A percentile compares a stretch with the other conserved stretches of the same genome.
Evolutionary conservation across 768 basidiomycete species (phyloP).

Genomic region (Suillus americanus): DNA sequence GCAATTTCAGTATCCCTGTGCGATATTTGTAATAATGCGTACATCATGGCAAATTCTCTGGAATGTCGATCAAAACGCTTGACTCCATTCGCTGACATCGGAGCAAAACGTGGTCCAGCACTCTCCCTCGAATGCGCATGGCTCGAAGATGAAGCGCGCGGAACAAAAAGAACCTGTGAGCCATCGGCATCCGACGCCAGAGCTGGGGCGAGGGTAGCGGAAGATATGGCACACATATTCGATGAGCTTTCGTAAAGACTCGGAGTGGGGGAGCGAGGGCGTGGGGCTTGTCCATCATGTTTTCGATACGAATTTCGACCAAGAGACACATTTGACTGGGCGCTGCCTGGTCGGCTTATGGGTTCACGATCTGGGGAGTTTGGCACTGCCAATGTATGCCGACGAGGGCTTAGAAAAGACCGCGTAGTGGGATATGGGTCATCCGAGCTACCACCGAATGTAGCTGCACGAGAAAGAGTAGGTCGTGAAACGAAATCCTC

Average conservation of each 20-base stretch:
- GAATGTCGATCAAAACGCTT: slow-evolving; percentile 16
- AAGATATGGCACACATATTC: slow-evolving; percentile 9
- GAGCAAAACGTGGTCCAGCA: slow-evolving; percentile 13
- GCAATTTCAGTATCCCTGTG: slow-evolving; percentile 1
- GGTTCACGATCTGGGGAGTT: slow-evolving; percentile 6
- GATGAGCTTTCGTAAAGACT: slow-evolving; percentile 13
- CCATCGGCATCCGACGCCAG: background rate
- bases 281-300: slow-evolving; percentile 16
- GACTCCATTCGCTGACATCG: slow-evolving; percentile 18
- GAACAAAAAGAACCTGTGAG: background rate
- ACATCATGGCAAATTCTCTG: slow-evolving; percentile 14
- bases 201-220: slow-evolving; percentile 8
- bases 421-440: slow-evolving; percentile 5
- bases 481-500: background rate
- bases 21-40: background rate
- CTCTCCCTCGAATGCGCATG: background rate
- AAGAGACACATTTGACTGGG: slow-evolving; percentile 11
- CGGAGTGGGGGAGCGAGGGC: slow-evolving; percentile 14
- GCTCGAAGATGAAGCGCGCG: background rate
- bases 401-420: slow-evolving; percentile 6
- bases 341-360: slow-evolving; percentile 7
- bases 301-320: slow-evolving; percentile 15
- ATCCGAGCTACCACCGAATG: slow-evolving; percentile 12
- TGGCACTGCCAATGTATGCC: slow-evolving; percentile 12
- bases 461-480: slow-evolving; percentile 10